These are phyloP conservation scores for Kwoniella dejecticola DNA, from an alignment of 768 basidiomycete genomes.

Conservation along the genomic window DNA sequence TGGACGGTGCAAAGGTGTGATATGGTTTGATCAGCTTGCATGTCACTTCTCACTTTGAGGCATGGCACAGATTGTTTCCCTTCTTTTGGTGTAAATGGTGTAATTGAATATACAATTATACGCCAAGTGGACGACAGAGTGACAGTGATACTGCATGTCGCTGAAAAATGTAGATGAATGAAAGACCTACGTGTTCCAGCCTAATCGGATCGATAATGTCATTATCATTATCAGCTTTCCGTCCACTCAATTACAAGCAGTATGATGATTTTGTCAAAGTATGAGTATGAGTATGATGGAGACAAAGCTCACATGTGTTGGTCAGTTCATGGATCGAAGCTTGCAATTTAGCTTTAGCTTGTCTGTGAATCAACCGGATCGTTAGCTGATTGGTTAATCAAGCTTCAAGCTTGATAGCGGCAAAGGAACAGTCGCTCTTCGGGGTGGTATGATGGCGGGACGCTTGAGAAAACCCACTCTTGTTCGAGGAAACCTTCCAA, in stretches of 20 bases:
- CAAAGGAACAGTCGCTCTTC: neutral
- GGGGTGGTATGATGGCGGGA: too few species aligned
- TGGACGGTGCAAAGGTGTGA: neutral
- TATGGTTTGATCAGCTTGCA: too few species aligned
- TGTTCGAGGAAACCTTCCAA: conserved; percentile 74
- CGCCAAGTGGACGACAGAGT: neutral
- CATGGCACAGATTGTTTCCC: neutral
- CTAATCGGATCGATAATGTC: neutral
- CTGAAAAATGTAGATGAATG: neutral
- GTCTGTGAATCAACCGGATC: conserved; percentile 49
- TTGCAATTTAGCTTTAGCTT: conserved; percentile 73
- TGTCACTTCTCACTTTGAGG: too few species aligned
- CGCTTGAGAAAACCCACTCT: conserved; percentile 59
- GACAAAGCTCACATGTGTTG: conserved; percentile 70
- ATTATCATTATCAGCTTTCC: neutral
- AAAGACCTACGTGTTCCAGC: conserved; percentile 25
- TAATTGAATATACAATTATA: neutral
- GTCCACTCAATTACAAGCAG: too few species aligned
- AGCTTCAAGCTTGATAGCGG: too few species aligned
- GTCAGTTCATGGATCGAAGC: conserved; percentile 73
- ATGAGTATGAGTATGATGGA: neutral
- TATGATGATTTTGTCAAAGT: too few species aligned
- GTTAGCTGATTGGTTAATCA: neutral
- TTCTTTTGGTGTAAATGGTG: too few species aligned
- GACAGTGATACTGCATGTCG: neutral